phyloP scores from a whole-genome alignment of 306 rosid genomes.

The Ceratonia siliqua region DNA sequence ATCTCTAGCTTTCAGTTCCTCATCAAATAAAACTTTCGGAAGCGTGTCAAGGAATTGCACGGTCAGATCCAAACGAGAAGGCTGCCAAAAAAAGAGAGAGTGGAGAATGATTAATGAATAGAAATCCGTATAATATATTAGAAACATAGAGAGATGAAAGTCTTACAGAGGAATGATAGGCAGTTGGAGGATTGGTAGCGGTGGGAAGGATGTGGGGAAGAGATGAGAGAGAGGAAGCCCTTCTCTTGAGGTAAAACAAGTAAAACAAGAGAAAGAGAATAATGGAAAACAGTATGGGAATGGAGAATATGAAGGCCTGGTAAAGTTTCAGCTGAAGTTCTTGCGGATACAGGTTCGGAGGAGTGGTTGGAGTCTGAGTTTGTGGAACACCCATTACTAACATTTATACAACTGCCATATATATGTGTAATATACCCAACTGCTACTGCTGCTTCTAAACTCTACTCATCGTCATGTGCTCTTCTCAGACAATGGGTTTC shows the following conservation, averaged over 20 bases:
- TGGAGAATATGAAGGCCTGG: conserved; percentile 85
- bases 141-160: too few relatives aligned
- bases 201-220: neutral
- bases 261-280: conserved; percentile 73
- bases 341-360: conserved; percentile 70
- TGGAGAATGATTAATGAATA: too few relatives aligned
- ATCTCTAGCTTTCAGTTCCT: conserved; percentile 62
- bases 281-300: conserved; percentile 83
- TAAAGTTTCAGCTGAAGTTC: conserved; percentile 83
- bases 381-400: conserved; percentile 55
- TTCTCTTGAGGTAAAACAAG: conserved; percentile 87
- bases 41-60: conserved; percentile 55
- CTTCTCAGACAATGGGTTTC: conserved; percentile 3
- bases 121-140: too few relatives aligned
- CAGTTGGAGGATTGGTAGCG: neutral
- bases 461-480: neutral
- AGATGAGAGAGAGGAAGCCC: conserved; percentile 59
- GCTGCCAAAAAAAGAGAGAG: conserved; percentile 24
- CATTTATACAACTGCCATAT: neutral
- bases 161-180: conserved; percentile 3
- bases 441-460: too few relatives aligned
- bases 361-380: conserved; percentile 49
- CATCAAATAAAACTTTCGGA: conserved; percentile 37
- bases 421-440: too few relatives aligned
- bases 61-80: conserved; percentile 61